Conservation (phyloP, 2,329 filamentous ascomycete genomes). For the Phialocephala sp. region DNA sequence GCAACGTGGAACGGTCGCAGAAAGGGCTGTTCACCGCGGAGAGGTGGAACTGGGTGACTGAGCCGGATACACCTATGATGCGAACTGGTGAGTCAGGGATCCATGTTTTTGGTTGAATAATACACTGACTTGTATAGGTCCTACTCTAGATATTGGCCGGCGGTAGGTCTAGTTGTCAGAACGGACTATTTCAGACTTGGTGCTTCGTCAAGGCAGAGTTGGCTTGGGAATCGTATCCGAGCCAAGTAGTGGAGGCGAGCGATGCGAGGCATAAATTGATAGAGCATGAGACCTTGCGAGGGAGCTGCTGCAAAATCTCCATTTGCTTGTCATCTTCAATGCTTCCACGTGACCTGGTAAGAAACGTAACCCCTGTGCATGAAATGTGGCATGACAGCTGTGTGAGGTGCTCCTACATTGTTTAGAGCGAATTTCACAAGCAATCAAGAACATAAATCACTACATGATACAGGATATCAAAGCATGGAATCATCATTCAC, state of each 20-base stretch:
- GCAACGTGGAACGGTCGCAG: constrained; percentile 58
- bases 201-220: neutral
- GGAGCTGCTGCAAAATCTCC: too few relatives aligned
- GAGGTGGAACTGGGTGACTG: constrained; percentile 61
- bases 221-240: neutral
- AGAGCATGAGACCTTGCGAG: too few relatives aligned
- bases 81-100: constrained; percentile 12
- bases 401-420: too few relatives aligned
- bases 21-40: constrained; percentile 60
- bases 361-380: too few relatives aligned
- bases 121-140: neutral
- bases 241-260: neutral
- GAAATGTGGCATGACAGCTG: too few relatives aligned
- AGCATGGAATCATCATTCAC: neutral
- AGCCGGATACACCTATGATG: constrained; percentile 25
- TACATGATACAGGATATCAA: neutral
- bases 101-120: neutral
- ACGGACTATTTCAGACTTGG: neutral
- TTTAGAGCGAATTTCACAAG: too few relatives aligned
- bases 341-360: too few relatives aligned
- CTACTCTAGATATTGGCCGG: constrained; percentile 5
- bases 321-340: too few relatives aligned
- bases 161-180: neutral
- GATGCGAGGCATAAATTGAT: neutral
- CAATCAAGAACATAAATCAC: neutral